Evolutionary conservation across 2,329 filamentous ascomycete species (phyloP), one percentile per base, ranked within the genome.

Genomic region (Beauveria brongniartii): DNA sequence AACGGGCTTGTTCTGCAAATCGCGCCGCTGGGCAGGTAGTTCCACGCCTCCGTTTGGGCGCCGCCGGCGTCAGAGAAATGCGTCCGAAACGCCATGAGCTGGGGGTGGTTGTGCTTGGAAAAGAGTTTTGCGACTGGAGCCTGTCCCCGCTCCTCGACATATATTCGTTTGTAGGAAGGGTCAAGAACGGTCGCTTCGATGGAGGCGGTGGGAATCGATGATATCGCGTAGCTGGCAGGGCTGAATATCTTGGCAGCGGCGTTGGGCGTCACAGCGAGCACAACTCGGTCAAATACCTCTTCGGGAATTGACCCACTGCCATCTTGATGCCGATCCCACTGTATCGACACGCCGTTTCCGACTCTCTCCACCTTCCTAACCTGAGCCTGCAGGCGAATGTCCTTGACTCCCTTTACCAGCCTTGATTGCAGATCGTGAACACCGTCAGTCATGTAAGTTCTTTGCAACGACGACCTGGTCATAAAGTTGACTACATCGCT

Each of bases 261-360:
- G 63, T 83, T 76, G 0, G 83, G 82, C 0, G 82, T 78, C 1
- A 85, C 79, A 0, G 81, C 81, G 1, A 85, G 70, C 26, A 85
- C 70, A 0, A 83, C 80, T 2, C 73, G 73, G 57, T 84, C 81
- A 57, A 83, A 84, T 0, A 65, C 57, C 20, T 78, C 73, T 26
- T 72, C 65, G n/a, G 40, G 34, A 22, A 65, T 14, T 18, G 61
- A 16, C 5, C 54, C 63, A 1, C 55, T 22, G 18, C 48, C 61
- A 14, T 66, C 65, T 5, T 48, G 20, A 16, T 55, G 48, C 37
- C 6, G 46, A 24, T 54, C 44, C 43, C 40, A 47, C 18, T 50
- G 16, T 1, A 47, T 62, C 8, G 65, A 63, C 12, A 58, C 52
- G 18, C 37, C 26, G 16, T 22, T 16, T 58, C 55, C 61, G 5